Conservation (phyloP, 345 rosid genomes). For the Nasturtium officinale region DNA sequence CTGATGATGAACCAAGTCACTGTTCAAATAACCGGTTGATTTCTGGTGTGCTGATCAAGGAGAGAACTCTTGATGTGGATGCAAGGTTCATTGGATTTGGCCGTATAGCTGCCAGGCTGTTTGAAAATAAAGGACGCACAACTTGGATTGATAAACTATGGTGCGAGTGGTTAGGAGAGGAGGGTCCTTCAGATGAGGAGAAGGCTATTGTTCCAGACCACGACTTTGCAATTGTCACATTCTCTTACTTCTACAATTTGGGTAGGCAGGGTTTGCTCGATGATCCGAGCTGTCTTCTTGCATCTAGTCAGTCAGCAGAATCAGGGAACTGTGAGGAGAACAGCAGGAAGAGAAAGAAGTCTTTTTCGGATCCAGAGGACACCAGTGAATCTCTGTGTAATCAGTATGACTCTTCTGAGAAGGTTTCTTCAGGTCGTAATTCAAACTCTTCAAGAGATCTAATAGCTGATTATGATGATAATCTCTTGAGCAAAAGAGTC, state of each 20-base stretch:
- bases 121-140: constrained; percentile 48
- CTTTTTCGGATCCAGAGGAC: constrained; percentile 85
- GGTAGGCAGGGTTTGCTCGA: constrained; percentile 72
- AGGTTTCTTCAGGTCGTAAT: constrained; percentile 60
- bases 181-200: constrained; percentile 45
- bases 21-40: constrained; percentile 47
- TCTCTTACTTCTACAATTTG: constrained; percentile 62
- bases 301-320: constrained; percentile 48
- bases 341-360: constrained; percentile 62
- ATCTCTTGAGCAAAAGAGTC: constrained; percentile 54
- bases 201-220: constrained; percentile 51
- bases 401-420: constrained; percentile 68
- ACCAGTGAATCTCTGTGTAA: constrained; percentile 59
- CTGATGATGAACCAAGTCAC: constrained; percentile 19
- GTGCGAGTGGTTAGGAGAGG: constrained; percentile 91
- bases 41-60: constrained; percentile 60
- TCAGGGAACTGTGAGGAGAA: constrained; percentile 46
- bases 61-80: constrained; percentile 59
- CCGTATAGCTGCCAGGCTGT: constrained; percentile 59
- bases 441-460: constrained; percentile 53
- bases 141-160: constrained; percentile 61
- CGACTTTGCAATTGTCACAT: constrained; percentile 71
- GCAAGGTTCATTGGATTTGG: constrained; percentile 64
- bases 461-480: constrained; percentile 60
- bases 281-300: constrained; percentile 57